A percentile compares a stretch with the other conserved stretches of the same genome.
Conservation (phyloP, 2,329 filamentous ascomycete species). For the Rhynchosporium agropyri region DNA sequence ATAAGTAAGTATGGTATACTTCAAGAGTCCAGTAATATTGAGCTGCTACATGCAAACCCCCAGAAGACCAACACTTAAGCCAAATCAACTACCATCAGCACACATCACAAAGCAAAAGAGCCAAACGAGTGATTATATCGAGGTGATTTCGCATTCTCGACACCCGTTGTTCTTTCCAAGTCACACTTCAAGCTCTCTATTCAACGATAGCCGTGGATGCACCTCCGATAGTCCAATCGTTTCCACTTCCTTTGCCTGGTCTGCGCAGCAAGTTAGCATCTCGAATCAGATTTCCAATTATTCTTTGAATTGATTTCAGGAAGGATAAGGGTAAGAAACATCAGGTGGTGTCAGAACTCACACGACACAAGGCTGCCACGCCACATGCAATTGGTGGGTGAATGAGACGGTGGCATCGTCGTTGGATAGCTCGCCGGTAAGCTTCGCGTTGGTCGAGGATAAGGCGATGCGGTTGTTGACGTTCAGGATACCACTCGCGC, state of each 20-base stretch:
- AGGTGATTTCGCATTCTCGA: background rate
- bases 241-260: constrained; percentile 5
- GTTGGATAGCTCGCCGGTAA: constrained; percentile 27
- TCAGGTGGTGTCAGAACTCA: background rate
- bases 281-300: background rate
- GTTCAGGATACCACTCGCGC: constrained; percentile 31
- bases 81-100: background rate
- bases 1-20: no score
- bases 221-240: constrained; percentile 15
- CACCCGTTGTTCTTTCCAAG: background rate
- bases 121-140: background rate
- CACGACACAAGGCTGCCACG: constrained; percentile 25
- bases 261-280: background rate
- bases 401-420: constrained; percentile 33
- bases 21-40: constrained; percentile 8
- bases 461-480: constrained; percentile 34
- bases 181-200: background rate
- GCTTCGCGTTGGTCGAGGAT: constrained; percentile 18
- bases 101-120: background rate
- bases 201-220: constrained; percentile 3
- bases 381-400: constrained; percentile 30
- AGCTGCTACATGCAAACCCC: constrained; percentile 5
- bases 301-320: background rate
- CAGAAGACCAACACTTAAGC: no score
- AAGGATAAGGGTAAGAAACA: background rate